Conservation (phyloP, 1,284 basidiomycete species). For the Microstroma glucosiphilum region DNA sequence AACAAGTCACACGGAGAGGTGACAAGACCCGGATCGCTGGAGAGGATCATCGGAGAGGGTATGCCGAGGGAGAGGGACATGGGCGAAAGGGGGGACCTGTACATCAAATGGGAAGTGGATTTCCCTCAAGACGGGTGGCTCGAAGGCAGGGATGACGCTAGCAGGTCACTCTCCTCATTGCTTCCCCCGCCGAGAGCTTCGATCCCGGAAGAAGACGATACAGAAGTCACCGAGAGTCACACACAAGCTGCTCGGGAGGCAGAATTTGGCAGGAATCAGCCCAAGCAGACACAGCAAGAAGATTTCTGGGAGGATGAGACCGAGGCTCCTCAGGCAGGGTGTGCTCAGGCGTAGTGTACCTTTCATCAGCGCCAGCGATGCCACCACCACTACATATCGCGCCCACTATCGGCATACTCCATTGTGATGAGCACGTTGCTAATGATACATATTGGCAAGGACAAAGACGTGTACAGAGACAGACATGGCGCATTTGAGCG, state of each 20-base stretch:
- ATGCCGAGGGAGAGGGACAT: constrained; percentile 39
- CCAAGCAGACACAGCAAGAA: not conserved
- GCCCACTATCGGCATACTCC: no score
- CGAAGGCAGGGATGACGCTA: not conserved
- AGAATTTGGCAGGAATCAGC: constrained; percentile 4
- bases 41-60: constrained; percentile 39
- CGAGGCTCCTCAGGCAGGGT: constrained; percentile 1
- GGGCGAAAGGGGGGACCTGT: constrained; percentile 35
- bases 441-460: no score
- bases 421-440: no score
- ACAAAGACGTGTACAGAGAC: no score
- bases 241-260: not conserved
- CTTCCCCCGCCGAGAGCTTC: not conserved
- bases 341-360: not conserved
- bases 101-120: constrained; percentile 41
- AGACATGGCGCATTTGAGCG: no score
- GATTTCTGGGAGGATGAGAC: constrained; percentile 8
- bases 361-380: no score
- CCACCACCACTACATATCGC: no score
- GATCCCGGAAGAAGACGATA: not conserved
- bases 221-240: not conserved
- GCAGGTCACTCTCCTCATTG: not conserved
- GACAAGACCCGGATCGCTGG: constrained; percentile 36
- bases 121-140: constrained; percentile 39
- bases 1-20: constrained; percentile 20